phyloP scores from a whole-genome alignment of 1,284 basidiomycete species.

The Trichosporon coremiiforme region DNA sequence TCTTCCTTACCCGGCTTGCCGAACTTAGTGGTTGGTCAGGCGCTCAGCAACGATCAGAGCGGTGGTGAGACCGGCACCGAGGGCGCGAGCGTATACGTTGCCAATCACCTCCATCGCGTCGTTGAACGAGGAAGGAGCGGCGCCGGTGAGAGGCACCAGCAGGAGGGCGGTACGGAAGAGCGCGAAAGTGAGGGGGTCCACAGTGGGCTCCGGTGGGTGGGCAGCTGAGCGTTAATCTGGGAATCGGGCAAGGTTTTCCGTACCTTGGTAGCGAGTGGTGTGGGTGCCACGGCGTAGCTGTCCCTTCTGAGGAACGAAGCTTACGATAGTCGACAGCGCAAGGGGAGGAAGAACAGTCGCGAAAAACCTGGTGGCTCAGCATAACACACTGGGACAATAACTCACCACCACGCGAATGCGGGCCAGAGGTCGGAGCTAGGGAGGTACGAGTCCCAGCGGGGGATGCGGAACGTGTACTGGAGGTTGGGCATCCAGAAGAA shows the following conservation, averaged over 20 bases:
- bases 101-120: conserved; percentile 50
- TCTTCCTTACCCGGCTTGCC: neutral
- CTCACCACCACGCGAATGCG: conserved; percentile 52
- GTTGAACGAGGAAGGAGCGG: conserved; percentile 46
- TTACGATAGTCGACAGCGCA: conserved; percentile 46
- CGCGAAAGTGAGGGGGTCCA: conserved; percentile 51
- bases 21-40: conserved; percentile 25
- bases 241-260: conserved; percentile 18
- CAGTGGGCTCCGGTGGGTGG: conserved; percentile 39
- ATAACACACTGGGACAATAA: neutral
- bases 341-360: conserved; percentile 51
- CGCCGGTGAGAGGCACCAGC: conserved; percentile 49
- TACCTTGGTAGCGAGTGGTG: conserved; percentile 42
- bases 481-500: conserved; percentile 51
- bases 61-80: conserved; percentile 49
- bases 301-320: conserved; percentile 48
- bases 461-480: conserved; percentile 39
- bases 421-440: conserved; percentile 40
- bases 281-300: conserved; percentile 29
- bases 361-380: conserved; percentile 39
- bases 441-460: conserved; percentile 39
- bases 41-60: conserved; percentile 48
- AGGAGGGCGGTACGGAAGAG: conserved; percentile 51
- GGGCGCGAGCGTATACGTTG: conserved; percentile 48
- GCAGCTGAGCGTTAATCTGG: conserved; percentile 24